A percentile compares a stretch with the other conserved stretches of the same genome.
Evolutionary conservation across 2,329 filamentous ascomycete species (phyloP).

Genomic region (Pestalotiopsis sp.): DNA sequence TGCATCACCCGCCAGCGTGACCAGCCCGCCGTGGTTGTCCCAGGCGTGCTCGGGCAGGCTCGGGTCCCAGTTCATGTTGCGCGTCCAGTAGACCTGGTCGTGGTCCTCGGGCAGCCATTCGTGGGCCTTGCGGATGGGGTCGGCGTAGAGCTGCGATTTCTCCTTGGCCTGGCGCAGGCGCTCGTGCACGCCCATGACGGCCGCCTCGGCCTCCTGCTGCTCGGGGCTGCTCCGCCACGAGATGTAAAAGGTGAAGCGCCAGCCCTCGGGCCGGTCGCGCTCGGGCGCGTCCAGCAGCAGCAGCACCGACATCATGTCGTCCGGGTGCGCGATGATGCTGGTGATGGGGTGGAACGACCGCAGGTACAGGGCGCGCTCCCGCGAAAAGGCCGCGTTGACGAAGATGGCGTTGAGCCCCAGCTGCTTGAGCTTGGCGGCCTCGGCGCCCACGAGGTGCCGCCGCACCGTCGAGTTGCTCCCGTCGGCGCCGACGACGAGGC

Average conservation of each 20-base stretch:
- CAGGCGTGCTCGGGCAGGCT: constrained; percentile 28
- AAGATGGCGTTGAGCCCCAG: constrained; percentile 47
- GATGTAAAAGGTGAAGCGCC: constrained; percentile 50
- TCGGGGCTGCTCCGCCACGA: constrained; percentile 41
- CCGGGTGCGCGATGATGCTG: constrained; percentile 42
- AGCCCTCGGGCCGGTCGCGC: constrained; percentile 36
- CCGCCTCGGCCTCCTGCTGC: constrained; percentile 39
- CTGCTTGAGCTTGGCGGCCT: constrained; percentile 31
- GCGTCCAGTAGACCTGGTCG: constrained; percentile 28
- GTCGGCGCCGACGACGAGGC: constrained; percentile 35
- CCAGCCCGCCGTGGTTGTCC: constrained; percentile 31
- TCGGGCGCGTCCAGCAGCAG: constrained; percentile 42
- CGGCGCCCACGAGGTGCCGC: constrained; percentile 29
- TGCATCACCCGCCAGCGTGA: constrained; percentile 34
- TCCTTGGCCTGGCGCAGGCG: constrained; percentile 41
- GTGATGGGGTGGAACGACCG: constrained; percentile 46
- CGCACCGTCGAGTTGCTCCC: constrained; percentile 31
- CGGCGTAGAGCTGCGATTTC: constrained; percentile 36
- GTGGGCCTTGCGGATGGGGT: constrained; percentile 46
- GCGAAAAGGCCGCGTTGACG: constrained; percentile 40
- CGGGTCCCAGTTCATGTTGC: constrained; percentile 32
- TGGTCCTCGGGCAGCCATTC: constrained; percentile 30
- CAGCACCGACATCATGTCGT: constrained; percentile 45
- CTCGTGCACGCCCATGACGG: constrained; percentile 34
- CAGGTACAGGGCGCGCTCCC: constrained; percentile 43